phyloP scores from a whole-genome alignment of 2,329 filamentous ascomycete genomes.

The Akanthomyces lecanii region DNA sequence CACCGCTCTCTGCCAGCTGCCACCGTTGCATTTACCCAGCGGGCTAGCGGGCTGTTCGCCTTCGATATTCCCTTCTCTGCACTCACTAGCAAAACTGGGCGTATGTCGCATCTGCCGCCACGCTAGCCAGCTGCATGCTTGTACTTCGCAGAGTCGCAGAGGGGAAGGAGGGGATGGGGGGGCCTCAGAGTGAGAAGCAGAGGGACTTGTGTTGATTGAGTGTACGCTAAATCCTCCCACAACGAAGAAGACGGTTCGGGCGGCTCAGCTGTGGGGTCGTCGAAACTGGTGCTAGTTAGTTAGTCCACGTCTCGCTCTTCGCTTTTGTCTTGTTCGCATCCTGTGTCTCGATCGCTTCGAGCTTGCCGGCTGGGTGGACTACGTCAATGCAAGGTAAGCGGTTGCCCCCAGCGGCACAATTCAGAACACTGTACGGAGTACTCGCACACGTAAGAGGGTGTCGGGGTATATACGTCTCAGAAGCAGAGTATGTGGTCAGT shows the following conservation, averaged over 20 bases:
- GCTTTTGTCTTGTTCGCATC: background rate
- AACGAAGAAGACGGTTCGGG: conserved; percentile 12
- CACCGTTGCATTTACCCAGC: conserved; percentile 7
- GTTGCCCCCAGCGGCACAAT: too few species aligned
- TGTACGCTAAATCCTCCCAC: background rate
- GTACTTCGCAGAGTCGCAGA: background rate
- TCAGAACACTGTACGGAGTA: too few species aligned
- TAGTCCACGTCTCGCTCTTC: conserved; percentile 1
- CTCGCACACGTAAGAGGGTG: background rate
- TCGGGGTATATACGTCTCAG: background rate
- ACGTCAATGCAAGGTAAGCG: background rate
- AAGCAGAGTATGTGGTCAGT: background rate
- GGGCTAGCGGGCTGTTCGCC: conserved; percentile 2
- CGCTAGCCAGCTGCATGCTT: background rate
- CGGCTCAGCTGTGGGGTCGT: conserved; percentile 2
- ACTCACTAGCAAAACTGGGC: background rate
- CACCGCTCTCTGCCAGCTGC: background rate
- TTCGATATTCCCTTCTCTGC: background rate
- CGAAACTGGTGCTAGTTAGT: background rate
- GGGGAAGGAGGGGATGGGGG: background rate
- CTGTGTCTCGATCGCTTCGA: background rate
- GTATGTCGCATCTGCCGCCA: background rate
- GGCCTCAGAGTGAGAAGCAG: background rate
- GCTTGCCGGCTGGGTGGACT: background rate
- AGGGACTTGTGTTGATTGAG: background rate